Conservation (phyloP, 2,329 filamentous ascomycete species). For the Xylaria sp. region DNA sequence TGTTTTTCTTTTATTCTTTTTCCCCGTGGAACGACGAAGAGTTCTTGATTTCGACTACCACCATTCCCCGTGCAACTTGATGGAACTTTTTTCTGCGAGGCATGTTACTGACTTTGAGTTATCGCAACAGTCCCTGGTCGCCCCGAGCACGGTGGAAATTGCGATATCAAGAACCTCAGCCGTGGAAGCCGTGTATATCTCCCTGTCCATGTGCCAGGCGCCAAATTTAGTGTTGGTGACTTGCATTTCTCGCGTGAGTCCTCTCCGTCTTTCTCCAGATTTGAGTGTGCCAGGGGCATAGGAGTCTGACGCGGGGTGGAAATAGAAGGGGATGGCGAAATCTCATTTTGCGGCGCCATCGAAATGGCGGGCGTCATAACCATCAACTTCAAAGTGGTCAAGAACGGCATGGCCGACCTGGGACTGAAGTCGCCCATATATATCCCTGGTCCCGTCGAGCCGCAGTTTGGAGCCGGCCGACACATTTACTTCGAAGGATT, state of each 20-base stretch:
- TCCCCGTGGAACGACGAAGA: neutral
- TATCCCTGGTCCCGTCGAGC: conserved; percentile 86
- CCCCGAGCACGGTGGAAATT: conserved; percentile 90
- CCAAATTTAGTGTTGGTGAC: conserved; percentile 91
- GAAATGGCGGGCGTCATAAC: conserved; percentile 95
- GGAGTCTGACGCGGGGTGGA: conserved; percentile 13
- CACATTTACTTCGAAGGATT: conserved; percentile 92
- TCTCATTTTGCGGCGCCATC: conserved; percentile 88
- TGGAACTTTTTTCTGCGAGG: no score
- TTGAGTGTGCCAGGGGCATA: neutral
- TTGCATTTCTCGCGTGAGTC: conserved; percentile 78
- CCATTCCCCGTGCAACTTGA: neutral
- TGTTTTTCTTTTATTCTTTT: neutral
- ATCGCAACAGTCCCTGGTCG: conserved; percentile 72
- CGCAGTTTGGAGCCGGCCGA: conserved; percentile 84
- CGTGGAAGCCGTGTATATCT: conserved; percentile 85
- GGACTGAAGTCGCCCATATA: conserved; percentile 87
- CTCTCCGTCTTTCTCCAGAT: neutral
- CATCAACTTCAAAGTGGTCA: conserved; percentile 89
- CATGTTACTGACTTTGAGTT: conserved; percentile 5
- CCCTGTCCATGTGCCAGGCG: conserved; percentile 85
- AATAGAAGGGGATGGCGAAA: conserved; percentile 85
- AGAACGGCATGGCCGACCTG: conserved; percentile 78
- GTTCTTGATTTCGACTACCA: neutral
- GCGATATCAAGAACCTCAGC: conserved; percentile 88